phyloP scores from a whole-genome alignment of 2,329 filamentous ascomycete genomes.

The Trichoderma atroviride region DNA sequence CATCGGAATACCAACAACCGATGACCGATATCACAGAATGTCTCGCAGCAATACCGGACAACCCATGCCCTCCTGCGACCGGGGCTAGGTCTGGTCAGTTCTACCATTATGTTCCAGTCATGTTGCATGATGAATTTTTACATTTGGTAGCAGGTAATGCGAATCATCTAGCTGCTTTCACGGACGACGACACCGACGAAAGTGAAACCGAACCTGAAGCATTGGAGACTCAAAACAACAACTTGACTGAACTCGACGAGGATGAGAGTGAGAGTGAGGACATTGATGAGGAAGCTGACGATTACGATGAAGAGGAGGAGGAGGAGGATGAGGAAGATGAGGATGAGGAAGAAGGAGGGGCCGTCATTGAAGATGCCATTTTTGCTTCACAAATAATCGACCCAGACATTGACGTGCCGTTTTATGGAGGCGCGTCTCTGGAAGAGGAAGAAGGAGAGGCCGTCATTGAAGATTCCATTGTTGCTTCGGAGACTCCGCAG shows the following conservation, averaged over 20 bases:
- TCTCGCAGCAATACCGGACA: slow-evolving; percentile 36
- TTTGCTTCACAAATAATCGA: neutral
- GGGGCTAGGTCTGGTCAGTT: slow-evolving; percentile 22
- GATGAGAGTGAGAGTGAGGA: slow-evolving; percentile 27
- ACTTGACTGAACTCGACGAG: slow-evolving; percentile 29
- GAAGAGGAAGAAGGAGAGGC: slow-evolving; percentile 18
- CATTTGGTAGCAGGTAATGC: slow-evolving; percentile 16
- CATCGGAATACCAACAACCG: slow-evolving; percentile 28
- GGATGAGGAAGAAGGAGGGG: slow-evolving; percentile 28
- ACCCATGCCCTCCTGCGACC: slow-evolving; percentile 34
- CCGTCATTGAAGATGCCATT: slow-evolving; percentile 21
- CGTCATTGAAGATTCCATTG: slow-evolving; percentile 15
- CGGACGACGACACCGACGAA: slow-evolving; percentile 24
- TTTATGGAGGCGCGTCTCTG: no score
- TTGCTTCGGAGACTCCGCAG: neutral
- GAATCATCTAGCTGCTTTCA: neutral
- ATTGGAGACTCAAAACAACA: slow-evolving; percentile 28
- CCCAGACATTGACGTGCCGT: neutral
- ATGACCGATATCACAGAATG: slow-evolving; percentile 36
- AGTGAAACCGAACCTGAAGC: slow-evolving; percentile 28
- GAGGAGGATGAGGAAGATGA: slow-evolving; percentile 28
- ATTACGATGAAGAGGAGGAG: neutral
- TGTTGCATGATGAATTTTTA: slow-evolving; percentile 25
- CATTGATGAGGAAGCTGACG: slow-evolving; percentile 26
- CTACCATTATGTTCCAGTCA: slow-evolving; percentile 13